These are phyloP conservation scores for Xylariaceae sp. DNA, from an alignment of 2,329 filamentous ascomycete genomes.

Conservation along the genomic window DNA sequence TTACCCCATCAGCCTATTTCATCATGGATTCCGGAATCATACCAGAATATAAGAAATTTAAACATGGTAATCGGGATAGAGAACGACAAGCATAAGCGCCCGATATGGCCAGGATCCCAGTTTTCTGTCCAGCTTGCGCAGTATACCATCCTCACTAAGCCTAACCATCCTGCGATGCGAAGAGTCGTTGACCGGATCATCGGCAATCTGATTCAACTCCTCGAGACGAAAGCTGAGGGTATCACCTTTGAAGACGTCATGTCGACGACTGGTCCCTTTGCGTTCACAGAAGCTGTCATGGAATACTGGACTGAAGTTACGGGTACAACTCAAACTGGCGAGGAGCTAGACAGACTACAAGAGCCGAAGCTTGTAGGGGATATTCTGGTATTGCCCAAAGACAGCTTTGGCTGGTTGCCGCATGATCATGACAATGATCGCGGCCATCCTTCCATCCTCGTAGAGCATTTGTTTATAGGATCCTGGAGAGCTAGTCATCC, in stretches of 20 bases:
- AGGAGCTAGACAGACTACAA: constrained; percentile 28
- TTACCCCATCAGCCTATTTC: constrained; percentile 59
- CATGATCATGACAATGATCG: constrained; percentile 13
- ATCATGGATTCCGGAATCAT: constrained; percentile 61
- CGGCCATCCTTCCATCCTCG: constrained; percentile 13
- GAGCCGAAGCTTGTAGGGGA: constrained; percentile 32
- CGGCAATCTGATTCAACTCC: constrained; percentile 25
- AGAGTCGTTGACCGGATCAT: constrained; percentile 64
- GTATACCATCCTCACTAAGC: constrained; percentile 71
- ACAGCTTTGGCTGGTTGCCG: constrained; percentile 21
- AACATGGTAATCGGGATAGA: constrained; percentile 71
- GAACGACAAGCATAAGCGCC: constrained; percentile 48
- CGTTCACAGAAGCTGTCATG: constrained; percentile 31
- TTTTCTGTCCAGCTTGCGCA: constrained; percentile 74
- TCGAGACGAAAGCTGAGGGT: constrained; percentile 18
- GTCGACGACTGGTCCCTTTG: constrained; percentile 29
- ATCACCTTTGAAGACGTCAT: constrained; percentile 31
- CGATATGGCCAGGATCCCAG: constrained; percentile 50
- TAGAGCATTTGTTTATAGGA: constrained; percentile 23
- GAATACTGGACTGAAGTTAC: constrained; percentile 28
- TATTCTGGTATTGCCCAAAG: constrained; percentile 31
- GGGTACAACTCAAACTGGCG: constrained; percentile 23
- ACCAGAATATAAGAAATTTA: constrained; percentile 60
- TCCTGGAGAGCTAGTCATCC: constrained; percentile 19
- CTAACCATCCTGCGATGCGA: constrained; percentile 63